Evolutionary conservation across 1,284 basidiomycete species (phyloP).

Genomic region (Malassezia yamatoensis): DNA sequence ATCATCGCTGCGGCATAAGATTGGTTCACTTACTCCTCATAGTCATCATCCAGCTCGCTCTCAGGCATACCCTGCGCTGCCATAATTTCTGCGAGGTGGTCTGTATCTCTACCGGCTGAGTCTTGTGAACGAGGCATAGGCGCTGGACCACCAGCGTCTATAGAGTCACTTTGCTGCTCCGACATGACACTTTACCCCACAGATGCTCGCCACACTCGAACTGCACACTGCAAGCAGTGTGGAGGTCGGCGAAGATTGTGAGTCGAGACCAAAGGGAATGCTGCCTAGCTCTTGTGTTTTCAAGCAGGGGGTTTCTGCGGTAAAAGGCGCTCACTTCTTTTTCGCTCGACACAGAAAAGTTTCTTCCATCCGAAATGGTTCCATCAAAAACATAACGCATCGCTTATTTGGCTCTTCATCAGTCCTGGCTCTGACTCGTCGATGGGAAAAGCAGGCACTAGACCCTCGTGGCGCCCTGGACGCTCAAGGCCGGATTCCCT

Average conservation of each 20-base stretch:
- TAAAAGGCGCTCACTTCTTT: no score
- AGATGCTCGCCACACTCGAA: no score
- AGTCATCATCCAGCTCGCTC: conserved; percentile 11
- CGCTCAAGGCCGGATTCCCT: conserved; percentile 24
- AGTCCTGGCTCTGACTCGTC: not conserved
- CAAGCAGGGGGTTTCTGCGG: no score
- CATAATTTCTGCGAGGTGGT: not conserved
- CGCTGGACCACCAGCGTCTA: not conserved
- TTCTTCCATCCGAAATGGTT: no score
- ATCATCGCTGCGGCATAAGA: not conserved
- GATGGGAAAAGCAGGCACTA: conserved; percentile 1
- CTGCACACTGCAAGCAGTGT: no score
- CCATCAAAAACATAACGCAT: no score
- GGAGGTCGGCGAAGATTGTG: no score
- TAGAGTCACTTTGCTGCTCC: not conserved
- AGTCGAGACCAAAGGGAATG: no score
- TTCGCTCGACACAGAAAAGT: no score
- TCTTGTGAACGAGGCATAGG: not conserved
- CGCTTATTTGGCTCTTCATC: no score
- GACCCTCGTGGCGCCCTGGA: conserved; percentile 25
- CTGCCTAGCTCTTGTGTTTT: no score
- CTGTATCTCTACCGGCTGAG: not conserved
- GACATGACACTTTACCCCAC: not conserved
- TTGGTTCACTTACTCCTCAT: not conserved
- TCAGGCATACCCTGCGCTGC: not conserved